These are phyloP conservation scores for Epichloe coenophiala DNA, from an alignment of 2,329 filamentous ascomycete genomes.

Conservation along the genomic window DNA sequence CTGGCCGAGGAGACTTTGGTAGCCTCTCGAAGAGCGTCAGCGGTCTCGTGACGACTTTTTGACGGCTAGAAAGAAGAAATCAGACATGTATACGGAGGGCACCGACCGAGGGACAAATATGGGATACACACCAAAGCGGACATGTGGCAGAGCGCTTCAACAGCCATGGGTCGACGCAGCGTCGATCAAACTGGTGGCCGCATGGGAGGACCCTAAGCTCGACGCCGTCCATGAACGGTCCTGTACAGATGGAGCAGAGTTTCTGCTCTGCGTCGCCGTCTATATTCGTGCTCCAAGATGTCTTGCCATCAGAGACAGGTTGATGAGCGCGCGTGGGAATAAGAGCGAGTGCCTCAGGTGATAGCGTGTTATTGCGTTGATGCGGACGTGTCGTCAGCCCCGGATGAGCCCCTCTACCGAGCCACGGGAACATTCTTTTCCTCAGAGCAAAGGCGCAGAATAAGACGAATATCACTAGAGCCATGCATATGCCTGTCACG, in stretches of 20 bases:
- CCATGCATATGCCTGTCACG: neutral
- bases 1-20: neutral
- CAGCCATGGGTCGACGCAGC: slow-evolving; percentile 4
- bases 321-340: neutral
- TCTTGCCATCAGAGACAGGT: neutral
- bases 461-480: neutral
- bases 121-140: slow-evolving; percentile 1
- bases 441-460: neutral
- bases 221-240: neutral
- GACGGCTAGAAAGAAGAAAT: neutral
- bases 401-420: neutral
- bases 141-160: slow-evolving; percentile 1
- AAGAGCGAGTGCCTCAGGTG: neutral
- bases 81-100: too few species aligned
- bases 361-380: neutral
- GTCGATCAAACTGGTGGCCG: slow-evolving; percentile 2
- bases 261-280: neutral
- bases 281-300: neutral
- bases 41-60: neutral
- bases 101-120: too few species aligned
- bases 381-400: neutral
- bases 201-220: slow-evolving; percentile 2
- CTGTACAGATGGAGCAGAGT: slow-evolving; percentile 3
- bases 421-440: neutral
- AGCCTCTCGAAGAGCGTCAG: neutral